Base-by-base conservation (phyloP, 1,284 basidiomycete species). In the Moniliella sp. region DNA sequence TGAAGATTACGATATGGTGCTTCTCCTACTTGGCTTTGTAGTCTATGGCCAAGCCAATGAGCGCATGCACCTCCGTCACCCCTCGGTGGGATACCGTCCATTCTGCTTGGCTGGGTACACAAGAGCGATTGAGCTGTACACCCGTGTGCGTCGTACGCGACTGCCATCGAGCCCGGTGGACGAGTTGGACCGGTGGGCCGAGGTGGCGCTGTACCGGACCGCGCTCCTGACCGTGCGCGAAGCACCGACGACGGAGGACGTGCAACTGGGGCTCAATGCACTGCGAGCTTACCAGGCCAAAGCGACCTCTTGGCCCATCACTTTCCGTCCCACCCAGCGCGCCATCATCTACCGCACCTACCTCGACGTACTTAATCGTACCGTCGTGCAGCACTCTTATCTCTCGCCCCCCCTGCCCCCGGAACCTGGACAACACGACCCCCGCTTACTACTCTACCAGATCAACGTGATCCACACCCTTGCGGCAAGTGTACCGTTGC, bases 21-120 rank as follows among this genome's bases (percentile, higher is more conserved):
- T 50, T 18, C 25, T 45, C 33, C n/a, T 54, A n/a, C 40, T 46
- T 27, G 49, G 49, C 17, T 52, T 43, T 18, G 34, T 40, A 14
- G 36, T 52, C 16, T 55, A 53, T 33, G 54, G n/a, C n/a, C n/a
- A n/a, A 41, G 53, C 55, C 19, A 48, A 51, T 36, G 55, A 58
- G 36, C 44, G 53, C 4, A 36, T 52, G 2, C 40, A 48, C 15
- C 15, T 30, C 15, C 25, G 31, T 18, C 34, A 39, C 13, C 39
- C 36, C 25, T 41, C 43, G 30, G 31, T 42, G 3, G 50, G 43
- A 19, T 49, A 45, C 31, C 14, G 38, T 5, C 42, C 42, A n/a
- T 47, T 48, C 25, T 51, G 51, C 2, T 40, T 50, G 8, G 41
- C 42, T 10, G 48, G 48, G 3, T 59, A 56, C 26, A 43, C 44